Base-by-base conservation (phyloP, 768 basidiomycete genomes). In the Auriscalpium vulgare region DNA sequence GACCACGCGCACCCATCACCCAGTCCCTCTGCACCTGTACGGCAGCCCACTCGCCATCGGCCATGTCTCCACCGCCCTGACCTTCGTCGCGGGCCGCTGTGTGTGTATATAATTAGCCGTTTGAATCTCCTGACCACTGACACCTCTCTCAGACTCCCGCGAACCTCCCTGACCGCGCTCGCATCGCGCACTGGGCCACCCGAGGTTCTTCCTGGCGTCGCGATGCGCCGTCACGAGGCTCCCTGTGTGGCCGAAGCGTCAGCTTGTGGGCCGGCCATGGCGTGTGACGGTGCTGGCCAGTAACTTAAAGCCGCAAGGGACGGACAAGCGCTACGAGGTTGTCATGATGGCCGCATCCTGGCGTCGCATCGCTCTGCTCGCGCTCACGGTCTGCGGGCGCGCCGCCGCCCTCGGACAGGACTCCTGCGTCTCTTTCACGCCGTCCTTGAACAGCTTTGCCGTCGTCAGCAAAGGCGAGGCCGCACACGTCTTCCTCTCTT, bases 361-460 rank as follows among this genome's bases (percentile, higher is more conserved):
- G 43, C 38, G 21, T 19, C 46, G 46, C 7, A 14, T 14, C 34
- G 21, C 29, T 49, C 37, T 56, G 9, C 37, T 51, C 29, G 47
- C 46, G 23, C n/a, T 61, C 16, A 29, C 34, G 14, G 38, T 37
- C 16, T 51, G 51, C 17, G 10, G 44, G 11, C 54, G 56, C 34
- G 74, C 65, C 11, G 48, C 66, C 37, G 79, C 74, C 13, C 77
- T 81, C 19, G 80, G 80, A 17, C 80, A 82, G 62, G 67, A 65
- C 21, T 67, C 73, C 10, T 80, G 80, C 56, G 78, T 79, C 59
- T 65, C 73, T 2, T 80, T 81, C 63, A 59, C 71, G 52, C 68
- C 62, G 8, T 55, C 67, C 13, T 54, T 60, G 2, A 66, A 63
- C 8, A 47, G 68, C 0, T 78, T 84, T 62, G 63, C 77, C 5